Conservation (phyloP, 306 rosid genomes). For the Comarum palustre region DNA sequence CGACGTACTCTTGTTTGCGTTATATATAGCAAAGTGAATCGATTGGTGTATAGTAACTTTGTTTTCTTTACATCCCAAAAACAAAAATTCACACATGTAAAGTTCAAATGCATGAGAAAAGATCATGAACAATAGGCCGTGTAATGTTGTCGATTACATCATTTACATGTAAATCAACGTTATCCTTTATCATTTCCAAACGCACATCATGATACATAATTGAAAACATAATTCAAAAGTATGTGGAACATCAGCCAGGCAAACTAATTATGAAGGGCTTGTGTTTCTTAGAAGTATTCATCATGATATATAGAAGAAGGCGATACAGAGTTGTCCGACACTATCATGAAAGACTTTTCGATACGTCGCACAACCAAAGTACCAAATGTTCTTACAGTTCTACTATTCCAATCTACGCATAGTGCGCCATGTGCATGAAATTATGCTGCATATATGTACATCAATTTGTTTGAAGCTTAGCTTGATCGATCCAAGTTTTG, state of each 20-base stretch:
- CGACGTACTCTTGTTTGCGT: neutral
- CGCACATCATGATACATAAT: neutral
- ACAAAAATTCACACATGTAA: neutral
- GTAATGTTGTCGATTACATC: neutral
- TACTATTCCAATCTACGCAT: neutral
- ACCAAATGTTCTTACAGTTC: neutral
- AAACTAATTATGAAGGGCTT: neutral
- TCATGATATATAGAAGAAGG: neutral
- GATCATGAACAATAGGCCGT: neutral
- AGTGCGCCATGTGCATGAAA: neutral
- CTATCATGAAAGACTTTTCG: neutral
- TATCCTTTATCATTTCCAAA: neutral
- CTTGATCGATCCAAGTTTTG: no score
- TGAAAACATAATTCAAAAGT: neutral
- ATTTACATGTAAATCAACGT: neutral
- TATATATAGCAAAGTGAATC: conserved; percentile 30
- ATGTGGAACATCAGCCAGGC: neutral
- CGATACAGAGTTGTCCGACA: neutral
- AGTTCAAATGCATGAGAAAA: neutral
- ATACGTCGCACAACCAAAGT: neutral
- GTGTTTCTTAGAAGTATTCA: neutral
- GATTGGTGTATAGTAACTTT: conserved; percentile 26
- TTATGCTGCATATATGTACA: neutral
- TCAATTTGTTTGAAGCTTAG: no score
- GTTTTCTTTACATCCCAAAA: neutral